These are phyloP conservation scores for Chlorella vulgaris DNA, from an alignment of 139 green algal genomes.

Conservation along the genomic window DNA sequence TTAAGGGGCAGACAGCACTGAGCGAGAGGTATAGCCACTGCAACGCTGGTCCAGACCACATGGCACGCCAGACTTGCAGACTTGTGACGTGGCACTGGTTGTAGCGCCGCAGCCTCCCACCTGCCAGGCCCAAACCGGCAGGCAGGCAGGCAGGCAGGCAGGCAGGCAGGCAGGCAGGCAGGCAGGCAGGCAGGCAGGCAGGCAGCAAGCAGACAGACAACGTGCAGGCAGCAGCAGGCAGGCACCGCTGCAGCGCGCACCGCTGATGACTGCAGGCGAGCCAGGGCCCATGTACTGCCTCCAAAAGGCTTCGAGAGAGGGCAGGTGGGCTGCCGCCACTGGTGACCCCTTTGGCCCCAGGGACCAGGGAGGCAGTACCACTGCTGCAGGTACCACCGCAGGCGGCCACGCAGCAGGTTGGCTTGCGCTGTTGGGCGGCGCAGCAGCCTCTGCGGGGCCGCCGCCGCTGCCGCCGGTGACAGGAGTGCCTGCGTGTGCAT, in stretches of 20 bases:
- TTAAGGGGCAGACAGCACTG: no score
- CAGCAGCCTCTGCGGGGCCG: no score
- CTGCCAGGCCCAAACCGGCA: background rate
- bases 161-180: no score
- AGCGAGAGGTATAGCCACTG: no score
- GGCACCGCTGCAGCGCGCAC: no score
- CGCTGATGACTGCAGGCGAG: constrained; percentile 32
- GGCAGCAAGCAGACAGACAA: no score
- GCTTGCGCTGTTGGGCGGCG: no score
- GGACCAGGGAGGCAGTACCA: constrained; percentile 56
- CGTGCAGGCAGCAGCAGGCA: no score
- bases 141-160: background rate
- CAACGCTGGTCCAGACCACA: no score
- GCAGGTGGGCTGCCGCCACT: constrained; percentile 30
- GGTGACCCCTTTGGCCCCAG: constrained; percentile 28
- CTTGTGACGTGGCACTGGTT: no score
- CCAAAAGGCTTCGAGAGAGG: constrained; percentile 67
- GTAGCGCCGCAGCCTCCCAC: background rate
- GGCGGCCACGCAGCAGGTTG: background rate
- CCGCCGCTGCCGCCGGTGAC: background rate
- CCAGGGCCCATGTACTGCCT: constrained; percentile 48
- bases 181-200: no score
- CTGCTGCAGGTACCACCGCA: background rate
- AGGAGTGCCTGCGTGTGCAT: background rate
- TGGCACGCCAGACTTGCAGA: no score